Evolutionary conservation across 306 rosid genomes (phyloP).

Genomic region (Quercus robur): DNA sequence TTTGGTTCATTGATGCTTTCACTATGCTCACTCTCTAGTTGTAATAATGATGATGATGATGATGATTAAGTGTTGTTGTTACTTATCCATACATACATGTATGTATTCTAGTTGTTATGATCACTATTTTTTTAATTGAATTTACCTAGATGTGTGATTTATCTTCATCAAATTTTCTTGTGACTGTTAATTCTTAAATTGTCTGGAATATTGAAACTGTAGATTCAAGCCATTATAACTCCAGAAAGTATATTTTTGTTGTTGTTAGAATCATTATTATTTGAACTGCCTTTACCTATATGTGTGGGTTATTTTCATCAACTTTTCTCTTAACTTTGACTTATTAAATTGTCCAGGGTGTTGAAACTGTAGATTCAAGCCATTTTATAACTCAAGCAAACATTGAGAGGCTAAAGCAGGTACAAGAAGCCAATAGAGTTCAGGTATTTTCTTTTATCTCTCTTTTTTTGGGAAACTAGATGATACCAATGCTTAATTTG

Average conservation of each 20-base stretch:
- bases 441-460: slow-evolving; percentile 42
- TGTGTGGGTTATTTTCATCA: too few species aligned
- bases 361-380: slow-evolving; percentile 55
- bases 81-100: background rate
- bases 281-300: too few species aligned
- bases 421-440: slow-evolving; percentile 75
- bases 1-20: background rate
- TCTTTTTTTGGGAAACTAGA: background rate
- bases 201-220: slow-evolving; percentile 66
- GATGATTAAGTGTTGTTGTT: background rate
- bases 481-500: background rate
- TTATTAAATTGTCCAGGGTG: slow-evolving; percentile 49
- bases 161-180: slow-evolving; percentile 10
- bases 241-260: slow-evolving; percentile 35
- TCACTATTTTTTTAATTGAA: background rate
- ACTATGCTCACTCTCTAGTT: background rate
- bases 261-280: too few species aligned
- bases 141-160: background rate
- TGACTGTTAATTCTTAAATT: slow-evolving; percentile 3
- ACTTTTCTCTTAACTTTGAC: background rate
- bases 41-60: background rate
- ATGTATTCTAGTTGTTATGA: background rate
- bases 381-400: slow-evolving; percentile 73
- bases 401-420: slow-evolving; percentile 72
- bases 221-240: slow-evolving; percentile 60